Percentiles rank a stretch among this genome's conserved stretches.
Evolutionary conservation across 345 rosid genomes (phyloP).

Genomic region (Nephelium lappaceum): DNA sequence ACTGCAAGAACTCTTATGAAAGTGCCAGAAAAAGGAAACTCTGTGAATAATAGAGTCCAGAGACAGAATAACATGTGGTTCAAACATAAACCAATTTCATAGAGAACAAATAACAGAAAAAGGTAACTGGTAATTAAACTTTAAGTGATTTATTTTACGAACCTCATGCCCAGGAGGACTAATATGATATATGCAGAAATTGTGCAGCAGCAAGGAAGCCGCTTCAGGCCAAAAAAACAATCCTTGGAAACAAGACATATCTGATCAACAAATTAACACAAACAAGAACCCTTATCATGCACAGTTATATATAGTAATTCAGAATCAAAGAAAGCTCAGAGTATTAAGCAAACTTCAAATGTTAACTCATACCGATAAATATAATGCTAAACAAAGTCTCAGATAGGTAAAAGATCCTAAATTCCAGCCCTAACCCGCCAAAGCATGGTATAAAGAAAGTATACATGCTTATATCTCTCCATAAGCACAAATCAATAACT

Average conservation of each 20-base stretch:
- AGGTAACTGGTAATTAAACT: not conserved
- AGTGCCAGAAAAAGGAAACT: slow-evolving; percentile 37
- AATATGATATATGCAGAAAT: slow-evolving; percentile 94
- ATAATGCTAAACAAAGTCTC: not conserved
- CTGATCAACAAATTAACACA: slow-evolving; percentile 39
- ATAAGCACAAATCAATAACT: not conserved
- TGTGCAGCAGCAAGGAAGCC: slow-evolving; percentile 82
- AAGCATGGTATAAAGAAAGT: not conserved
- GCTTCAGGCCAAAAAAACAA: slow-evolving; percentile 94
- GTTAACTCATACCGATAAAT: not conserved
- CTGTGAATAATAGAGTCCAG: slow-evolving; percentile 43
- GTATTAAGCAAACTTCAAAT: not conserved
- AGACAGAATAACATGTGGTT: not conserved
- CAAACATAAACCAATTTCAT: slow-evolving; percentile 15
- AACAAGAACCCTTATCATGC: slow-evolving; percentile 6
- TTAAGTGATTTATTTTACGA: slow-evolving; percentile 41
- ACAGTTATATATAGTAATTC: not conserved
- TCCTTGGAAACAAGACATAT: slow-evolving; percentile 93
- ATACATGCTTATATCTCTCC: not conserved
- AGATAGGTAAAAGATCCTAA: not conserved
- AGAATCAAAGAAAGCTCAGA: not conserved
- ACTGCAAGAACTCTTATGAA: slow-evolving; percentile 90
- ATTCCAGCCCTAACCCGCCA: not conserved
- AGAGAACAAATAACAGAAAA: slow-evolving; percentile 12
- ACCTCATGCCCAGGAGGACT: slow-evolving; percentile 99